These are phyloP conservation scores for Plasmodium blacklocki DNA, from an alignment of 169 alveolate species.

Conservation along the genomic window DNA sequence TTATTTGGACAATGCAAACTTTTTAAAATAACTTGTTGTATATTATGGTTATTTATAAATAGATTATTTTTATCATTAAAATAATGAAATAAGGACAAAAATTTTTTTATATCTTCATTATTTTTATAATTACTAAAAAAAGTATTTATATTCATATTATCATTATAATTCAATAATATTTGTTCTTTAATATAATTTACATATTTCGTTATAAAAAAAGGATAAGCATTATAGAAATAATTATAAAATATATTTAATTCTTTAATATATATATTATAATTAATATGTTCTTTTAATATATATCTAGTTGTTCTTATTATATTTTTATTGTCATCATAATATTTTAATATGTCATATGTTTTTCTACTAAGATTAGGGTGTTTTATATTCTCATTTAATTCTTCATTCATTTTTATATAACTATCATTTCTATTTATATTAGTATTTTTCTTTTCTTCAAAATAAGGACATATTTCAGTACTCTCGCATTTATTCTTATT, in stretches of 20 bases:
- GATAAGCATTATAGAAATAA: constrained; percentile 58
- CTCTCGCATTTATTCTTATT: too few species aligned
- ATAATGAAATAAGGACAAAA: constrained; percentile 28
- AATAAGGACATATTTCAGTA: too few species aligned
- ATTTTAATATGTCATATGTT: constrained; percentile 20
- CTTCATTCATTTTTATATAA: neutral
- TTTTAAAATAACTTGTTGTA: neutral
- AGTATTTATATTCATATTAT: neutral
- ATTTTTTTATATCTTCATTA: constrained; percentile 3
- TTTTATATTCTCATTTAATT: neutral
- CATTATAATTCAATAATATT: neutral
- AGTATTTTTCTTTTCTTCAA: constrained; percentile 13
- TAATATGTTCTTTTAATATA: constrained; percentile 66
- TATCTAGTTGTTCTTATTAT: constrained; percentile 53
- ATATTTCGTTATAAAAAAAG: constrained; percentile 50
- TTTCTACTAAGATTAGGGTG: neutral
- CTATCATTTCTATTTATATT: constrained; percentile 1
- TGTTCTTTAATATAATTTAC: constrained; percentile 8
- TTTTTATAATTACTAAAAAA: constrained; percentile 1
- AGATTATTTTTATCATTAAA: constrained; percentile 11
- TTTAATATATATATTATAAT: constrained; percentile 31
- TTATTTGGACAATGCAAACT: constrained; percentile 17
- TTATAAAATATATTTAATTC: constrained; percentile 25
- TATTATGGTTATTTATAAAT: too few species aligned
- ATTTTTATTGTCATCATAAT: constrained; percentile 47